Percentiles rank a stretch among this genome's conserved stretches.
These are phyloP conservation scores for Tuber melanosporum DNA, from an alignment of 495 filamentous ascomycete species.

Conservation along the genomic window DNA sequence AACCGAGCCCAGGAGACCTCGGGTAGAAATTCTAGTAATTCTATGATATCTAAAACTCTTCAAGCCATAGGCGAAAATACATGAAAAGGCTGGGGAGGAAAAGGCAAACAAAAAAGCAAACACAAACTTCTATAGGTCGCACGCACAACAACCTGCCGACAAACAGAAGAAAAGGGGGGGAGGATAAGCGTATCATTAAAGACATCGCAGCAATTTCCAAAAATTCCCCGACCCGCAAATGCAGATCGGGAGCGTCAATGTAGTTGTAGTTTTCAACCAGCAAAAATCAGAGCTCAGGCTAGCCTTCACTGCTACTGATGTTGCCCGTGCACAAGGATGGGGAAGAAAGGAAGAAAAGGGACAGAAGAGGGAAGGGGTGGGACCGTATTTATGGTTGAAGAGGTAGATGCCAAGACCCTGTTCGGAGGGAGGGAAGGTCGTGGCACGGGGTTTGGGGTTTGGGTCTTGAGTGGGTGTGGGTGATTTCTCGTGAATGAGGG, in stretches of 20 bases:
- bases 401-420: background rate
- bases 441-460: background rate
- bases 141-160: background rate
- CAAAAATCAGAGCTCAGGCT: slow-evolving; percentile 1
- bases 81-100: background rate
- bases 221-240: background rate
- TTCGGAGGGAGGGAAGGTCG: background rate
- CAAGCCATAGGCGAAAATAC: background rate
- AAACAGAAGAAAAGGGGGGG: background rate
- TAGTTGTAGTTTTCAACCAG: background rate
- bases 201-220: background rate
- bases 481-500: background rate
- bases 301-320: background rate
- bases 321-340: slow-evolving; percentile 1
- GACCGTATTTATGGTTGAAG: background rate
- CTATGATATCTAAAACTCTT: background rate
- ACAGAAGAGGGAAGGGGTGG: background rate
- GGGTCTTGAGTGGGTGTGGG: background rate
- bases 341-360: background rate
- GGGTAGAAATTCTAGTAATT: too few relatives aligned
- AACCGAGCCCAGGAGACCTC: background rate
- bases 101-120: background rate
- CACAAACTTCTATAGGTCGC: background rate
- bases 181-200: background rate
- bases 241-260: background rate